Evolutionary conservation across 2,329 filamentous ascomycete species (phyloP), one percentile per base, ranked within the genome.

Genomic region (Aquanectria penicillioides): DNA sequence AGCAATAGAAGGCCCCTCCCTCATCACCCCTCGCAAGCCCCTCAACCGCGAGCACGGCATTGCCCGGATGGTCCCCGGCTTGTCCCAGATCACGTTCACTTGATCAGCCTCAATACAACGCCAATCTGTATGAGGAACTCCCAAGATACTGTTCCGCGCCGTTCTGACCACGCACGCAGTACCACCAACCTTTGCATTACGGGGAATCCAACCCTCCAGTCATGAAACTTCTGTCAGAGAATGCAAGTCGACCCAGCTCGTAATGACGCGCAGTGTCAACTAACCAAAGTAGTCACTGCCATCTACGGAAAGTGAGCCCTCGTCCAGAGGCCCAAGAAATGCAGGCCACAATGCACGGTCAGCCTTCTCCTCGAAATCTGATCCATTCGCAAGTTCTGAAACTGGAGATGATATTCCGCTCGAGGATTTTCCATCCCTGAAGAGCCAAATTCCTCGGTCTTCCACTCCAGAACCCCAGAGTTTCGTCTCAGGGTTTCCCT

Each of bases 401-500:
- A 10, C 38, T 15, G 51, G 38, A 5, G 48, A 59, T 22, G 55
- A 49, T 10, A 57, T 65, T 8, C 60, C 59, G 9, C 49, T 65
- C 1, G 52, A 65, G 41, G 61, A 65, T 3, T 61, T 63, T 23
- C 58, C 61, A 3, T 58, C 47, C 20, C 48, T 59, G 10, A 49
- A 58, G 22, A 13, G 51, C 9, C 58, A 44, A 20, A 41, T 48
- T 22, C 31, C 54, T 18, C 17, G 23, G 26, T 28, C 18, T 18
- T 38, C 38, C 22, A 59, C 34, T 22, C 52, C 62, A 22, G 50
- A 51, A 11, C 58, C 57, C 22, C 41, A 36, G n/a, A 47, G 40
- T 22, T 67, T 70, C 17, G 60, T 65, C 41, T 48, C 57, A 5
- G 61, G 64, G 33, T 59, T 46, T 13, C 62, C 61, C 7, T 64